Base-by-base conservation (phyloP, 768 basidiomycete species). In the Naganishia randhawae region DNA sequence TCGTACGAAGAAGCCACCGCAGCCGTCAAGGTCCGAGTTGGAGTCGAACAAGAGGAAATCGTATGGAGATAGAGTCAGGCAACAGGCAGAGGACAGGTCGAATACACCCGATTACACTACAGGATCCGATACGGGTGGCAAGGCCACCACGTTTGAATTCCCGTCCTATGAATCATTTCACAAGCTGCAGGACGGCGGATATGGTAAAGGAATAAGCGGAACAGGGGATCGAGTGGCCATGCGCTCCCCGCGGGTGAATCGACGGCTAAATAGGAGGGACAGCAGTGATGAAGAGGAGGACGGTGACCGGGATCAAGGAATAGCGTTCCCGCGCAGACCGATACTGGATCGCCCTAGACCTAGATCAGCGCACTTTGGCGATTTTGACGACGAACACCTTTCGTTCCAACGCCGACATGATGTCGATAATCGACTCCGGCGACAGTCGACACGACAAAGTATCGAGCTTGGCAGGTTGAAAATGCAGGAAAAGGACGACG, bases 141-240 rank as follows among this genome's bases (percentile, higher is more conserved):
- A 39, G 25, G 25, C 57, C 9, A 61, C 57, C 10, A 61, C 57
- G 7, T 39, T 39, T 27, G 57, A 61, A 29, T 61, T 61, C 27
- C 57, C 57, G 16, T 61, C 57, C 6, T 61, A 61, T 22, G 57
- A 61, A 25, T 61, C 57, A 16, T 61, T 61, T 27, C 57, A 61
- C 16, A n/a, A 25, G n/a, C 33, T 61, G 33, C 57, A 22, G 19
- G 39, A 16, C 22, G 32, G 51, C 51, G 32, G 27, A 31, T 11
- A 27, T 10, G 6, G 27, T 6, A 5, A 31, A 8, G 27, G 27
- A 31, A 11, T 27, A 6, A 31, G 14, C 51, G 3, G 57, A 16
- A 25, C 17, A 39, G 57, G 14, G 16, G 57, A 33, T 41, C 11
- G 57, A 27, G 35, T 25, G 3, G n/a, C n/a, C n/a, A 3, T 33